phyloP scores from a whole-genome alignment of 306 rosid species.

The Albizia julibrissin region DNA sequence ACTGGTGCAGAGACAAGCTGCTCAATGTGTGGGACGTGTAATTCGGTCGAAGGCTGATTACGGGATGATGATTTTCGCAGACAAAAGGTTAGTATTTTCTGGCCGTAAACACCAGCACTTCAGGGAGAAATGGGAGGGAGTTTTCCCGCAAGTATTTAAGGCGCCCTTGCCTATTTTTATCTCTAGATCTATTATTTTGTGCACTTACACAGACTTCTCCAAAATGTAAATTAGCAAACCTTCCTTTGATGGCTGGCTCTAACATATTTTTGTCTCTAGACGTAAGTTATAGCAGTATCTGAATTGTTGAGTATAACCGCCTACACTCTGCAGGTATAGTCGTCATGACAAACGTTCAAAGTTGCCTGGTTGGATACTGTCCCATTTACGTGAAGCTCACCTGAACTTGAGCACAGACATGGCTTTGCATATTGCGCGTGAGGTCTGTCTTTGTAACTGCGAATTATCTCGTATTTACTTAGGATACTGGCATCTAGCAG shows the following conservation, averaged over 20 bases:
- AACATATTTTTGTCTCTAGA: background rate
- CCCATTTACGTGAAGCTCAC: slow-evolving; percentile 91
- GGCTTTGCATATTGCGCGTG: slow-evolving; percentile 95
- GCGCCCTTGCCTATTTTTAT: background rate
- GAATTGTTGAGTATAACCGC: slow-evolving; percentile 14
- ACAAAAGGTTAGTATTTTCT: slow-evolving; percentile 68
- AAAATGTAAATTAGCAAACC: background rate
- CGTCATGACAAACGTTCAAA: slow-evolving; percentile 97
- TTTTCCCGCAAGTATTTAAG: background rate
- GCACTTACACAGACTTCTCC: background rate
- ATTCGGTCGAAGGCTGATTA: slow-evolving; percentile 97
- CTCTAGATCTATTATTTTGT: background rate
- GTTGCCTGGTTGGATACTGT: slow-evolving; percentile 92
- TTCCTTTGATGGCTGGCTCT: background rate
- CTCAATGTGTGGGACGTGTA: slow-evolving; percentile 96
- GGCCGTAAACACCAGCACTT: background rate
- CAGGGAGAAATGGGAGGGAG: background rate
- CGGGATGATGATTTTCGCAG: slow-evolving; percentile 99
- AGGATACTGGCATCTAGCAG: slow-evolving; percentile 10
- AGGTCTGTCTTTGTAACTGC: slow-evolving; percentile 50
- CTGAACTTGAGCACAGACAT: slow-evolving; percentile 97
- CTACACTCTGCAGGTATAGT: slow-evolving; percentile 65
- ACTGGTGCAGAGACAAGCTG: slow-evolving; percentile 88
- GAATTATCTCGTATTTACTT: background rate
- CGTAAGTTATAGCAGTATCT: slow-evolving; percentile 12